phyloP scores from a whole-genome alignment of 2,329 filamentous ascomycete species.

The Ophiocordyceps camponoti-leonardi region DNA sequence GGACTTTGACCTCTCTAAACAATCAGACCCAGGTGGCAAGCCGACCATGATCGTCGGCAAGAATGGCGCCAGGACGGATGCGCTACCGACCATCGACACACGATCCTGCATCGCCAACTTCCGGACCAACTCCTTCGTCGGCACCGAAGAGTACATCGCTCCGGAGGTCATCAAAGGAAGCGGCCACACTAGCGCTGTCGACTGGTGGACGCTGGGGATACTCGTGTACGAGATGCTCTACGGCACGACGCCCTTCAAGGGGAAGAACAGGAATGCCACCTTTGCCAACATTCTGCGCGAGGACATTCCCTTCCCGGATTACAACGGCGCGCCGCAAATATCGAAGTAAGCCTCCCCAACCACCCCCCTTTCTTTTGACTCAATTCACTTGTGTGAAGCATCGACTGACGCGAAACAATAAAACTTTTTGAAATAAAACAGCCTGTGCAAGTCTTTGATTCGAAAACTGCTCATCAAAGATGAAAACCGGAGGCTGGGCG shows the following conservation, averaged over 20 bases:
- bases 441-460: slow-evolving; percentile 90
- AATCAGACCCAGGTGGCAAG: slow-evolving; percentile 87
- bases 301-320: slow-evolving; percentile 90
- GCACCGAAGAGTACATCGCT: slow-evolving; percentile 96
- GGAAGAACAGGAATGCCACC: slow-evolving; percentile 94
- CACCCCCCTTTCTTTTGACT: not conserved
- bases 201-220: slow-evolving; percentile 98
- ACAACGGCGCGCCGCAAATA: slow-evolving; percentile 65
- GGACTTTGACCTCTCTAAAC: slow-evolving; percentile 95
- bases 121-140: slow-evolving; percentile 94
- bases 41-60: slow-evolving; percentile 95
- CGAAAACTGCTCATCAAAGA: slow-evolving; percentile 96
- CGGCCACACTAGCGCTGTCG: slow-evolving; percentile 92
- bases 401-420: not conserved
- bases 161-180: slow-evolving; percentile 98
- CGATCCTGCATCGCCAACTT: slow-evolving; percentile 98
- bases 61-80: slow-evolving; percentile 71
- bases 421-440: too few relatives aligned
- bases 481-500: slow-evolving; percentile 81
- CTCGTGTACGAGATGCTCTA: slow-evolving; percentile 98
- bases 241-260: slow-evolving; percentile 96
- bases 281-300: slow-evolving; percentile 95
- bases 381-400: not conserved
- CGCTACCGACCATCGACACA: slow-evolving; percentile 91
- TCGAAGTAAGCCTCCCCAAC: slow-evolving; percentile 53